These are phyloP conservation scores for Canariomyces notabilis DNA, from an alignment of 2,329 filamentous ascomycete species.

Conservation along the genomic window DNA sequence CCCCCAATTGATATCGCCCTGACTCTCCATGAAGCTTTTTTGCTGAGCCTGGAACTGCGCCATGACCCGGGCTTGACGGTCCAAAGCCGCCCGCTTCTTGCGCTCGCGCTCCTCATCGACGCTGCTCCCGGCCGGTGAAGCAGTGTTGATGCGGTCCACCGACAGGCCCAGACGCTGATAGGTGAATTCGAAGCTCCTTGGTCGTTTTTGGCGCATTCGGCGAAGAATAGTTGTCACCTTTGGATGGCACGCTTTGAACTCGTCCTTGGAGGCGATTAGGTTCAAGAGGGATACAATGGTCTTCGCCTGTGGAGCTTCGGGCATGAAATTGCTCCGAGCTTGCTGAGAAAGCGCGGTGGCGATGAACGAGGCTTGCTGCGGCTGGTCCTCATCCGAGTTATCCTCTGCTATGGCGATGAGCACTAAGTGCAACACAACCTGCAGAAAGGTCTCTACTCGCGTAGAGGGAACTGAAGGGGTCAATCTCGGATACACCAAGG, in stretches of 20 bases:
- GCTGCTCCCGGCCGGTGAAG: conserved; percentile 66
- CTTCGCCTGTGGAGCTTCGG: conserved; percentile 50
- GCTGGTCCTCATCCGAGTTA: conserved; percentile 51
- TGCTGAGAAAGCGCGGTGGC: conserved; percentile 61
- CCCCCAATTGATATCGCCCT: conserved; percentile 83
- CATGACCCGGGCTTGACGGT: conserved; percentile 90
- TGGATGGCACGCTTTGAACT: conserved; percentile 75
- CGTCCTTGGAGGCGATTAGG: conserved; percentile 59
- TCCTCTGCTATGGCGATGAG: conserved; percentile 86
- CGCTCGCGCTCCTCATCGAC: conserved; percentile 69
- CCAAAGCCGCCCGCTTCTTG: conserved; percentile 86
- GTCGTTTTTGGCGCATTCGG: conserved; percentile 78
- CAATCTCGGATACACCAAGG: conserved; percentile 61
- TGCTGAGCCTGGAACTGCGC: conserved; percentile 97
- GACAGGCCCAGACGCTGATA: conserved; percentile 61
- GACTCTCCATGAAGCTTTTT: conserved; percentile 86
- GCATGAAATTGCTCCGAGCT: conserved; percentile 57
- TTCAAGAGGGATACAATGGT: conserved; percentile 62
- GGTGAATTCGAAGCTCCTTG: conserved; percentile 64
- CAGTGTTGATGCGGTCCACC: conserved; percentile 73
- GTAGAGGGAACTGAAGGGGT: conserved; percentile 74
- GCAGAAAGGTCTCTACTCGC: conserved; percentile 83
- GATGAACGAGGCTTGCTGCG: conserved; percentile 62
- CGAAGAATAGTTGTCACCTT: conserved; percentile 81
- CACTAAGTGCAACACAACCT: conserved; percentile 82